Conservation (phyloP, 768 basidiomycete species). For the Hygrophorus russula region DNA sequence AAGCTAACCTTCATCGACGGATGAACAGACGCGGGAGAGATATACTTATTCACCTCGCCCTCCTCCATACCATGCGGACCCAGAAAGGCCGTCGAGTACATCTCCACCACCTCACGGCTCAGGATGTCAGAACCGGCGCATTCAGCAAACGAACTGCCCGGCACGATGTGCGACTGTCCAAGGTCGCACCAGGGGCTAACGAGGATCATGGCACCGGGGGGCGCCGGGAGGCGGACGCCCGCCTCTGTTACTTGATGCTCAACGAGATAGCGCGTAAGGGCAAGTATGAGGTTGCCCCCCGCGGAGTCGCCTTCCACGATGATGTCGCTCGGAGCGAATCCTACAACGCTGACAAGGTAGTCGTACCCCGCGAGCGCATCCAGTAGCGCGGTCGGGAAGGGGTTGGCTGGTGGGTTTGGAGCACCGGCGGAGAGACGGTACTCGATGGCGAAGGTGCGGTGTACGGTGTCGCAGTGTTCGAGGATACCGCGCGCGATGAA, state of each 20-base stretch:
- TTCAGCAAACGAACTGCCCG: slow-evolving; percentile 25
- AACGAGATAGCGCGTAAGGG: slow-evolving; percentile 49
- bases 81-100: slow-evolving; percentile 32
- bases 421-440: slow-evolving; percentile 52
- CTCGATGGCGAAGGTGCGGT: slow-evolving; percentile 50
- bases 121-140: slow-evolving; percentile 28
- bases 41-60: slow-evolving; percentile 37
- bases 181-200: slow-evolving; percentile 50
- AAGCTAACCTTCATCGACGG: slow-evolving; percentile 29
- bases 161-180: slow-evolving; percentile 25
- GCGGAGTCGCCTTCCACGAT: slow-evolving; percentile 68
- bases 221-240: slow-evolving; percentile 23
- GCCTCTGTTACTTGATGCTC: slow-evolving; percentile 26
- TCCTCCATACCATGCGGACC: slow-evolving; percentile 36
- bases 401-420: slow-evolving; percentile 30
- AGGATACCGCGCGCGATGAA: slow-evolving; percentile 36
- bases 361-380: slow-evolving; percentile 67
- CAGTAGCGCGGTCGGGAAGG: slow-evolving; percentile 68
- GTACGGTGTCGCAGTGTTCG: slow-evolving; percentile 26
- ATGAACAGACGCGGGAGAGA: slow-evolving; percentile 46
- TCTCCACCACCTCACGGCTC: slow-evolving; percentile 8
- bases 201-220: slow-evolving; percentile 37
- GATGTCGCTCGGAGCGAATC: slow-evolving; percentile 51
- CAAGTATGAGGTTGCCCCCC: slow-evolving; percentile 61
- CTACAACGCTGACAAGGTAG: slow-evolving; percentile 49